Conservation (phyloP, 164 flowering plant species). For the Dillenia turbinata region DNA sequence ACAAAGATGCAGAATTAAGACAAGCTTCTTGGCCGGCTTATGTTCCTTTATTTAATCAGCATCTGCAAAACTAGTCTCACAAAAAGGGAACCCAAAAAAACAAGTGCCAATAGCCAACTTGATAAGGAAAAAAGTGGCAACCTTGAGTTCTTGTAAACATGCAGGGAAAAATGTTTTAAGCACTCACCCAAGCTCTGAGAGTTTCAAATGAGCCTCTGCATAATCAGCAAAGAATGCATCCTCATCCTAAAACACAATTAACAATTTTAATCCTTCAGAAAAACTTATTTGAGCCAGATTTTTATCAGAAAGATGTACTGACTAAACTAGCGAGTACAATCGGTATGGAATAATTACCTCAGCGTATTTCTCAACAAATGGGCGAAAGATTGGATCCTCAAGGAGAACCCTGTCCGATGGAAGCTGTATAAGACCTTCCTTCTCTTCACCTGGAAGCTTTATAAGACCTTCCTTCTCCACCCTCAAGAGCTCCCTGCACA, state of each 20-base stretch:
- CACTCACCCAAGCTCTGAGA: slow-evolving; percentile 20
- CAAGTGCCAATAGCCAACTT: not conserved
- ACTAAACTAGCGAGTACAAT: not conserved
- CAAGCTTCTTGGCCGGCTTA: no score
- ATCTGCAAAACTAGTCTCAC: not conserved
- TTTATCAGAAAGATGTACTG: not conserved
- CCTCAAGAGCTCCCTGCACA: slow-evolving; percentile 36
- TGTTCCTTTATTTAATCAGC: no score
- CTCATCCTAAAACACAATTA: slow-evolving; percentile 13
- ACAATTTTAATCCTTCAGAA: not conserved
- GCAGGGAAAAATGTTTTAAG: not conserved
- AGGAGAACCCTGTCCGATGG: slow-evolving; percentile 51
- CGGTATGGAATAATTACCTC: slow-evolving; percentile 22
- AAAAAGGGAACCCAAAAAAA: not conserved
- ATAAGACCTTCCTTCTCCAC: slow-evolving; percentile 52
- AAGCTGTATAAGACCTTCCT: slow-evolving; percentile 48
- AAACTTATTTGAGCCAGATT: not conserved
- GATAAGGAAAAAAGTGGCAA: no score
- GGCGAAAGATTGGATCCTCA: slow-evolving; percentile 45
- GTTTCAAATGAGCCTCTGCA: slow-evolving; percentile 18
- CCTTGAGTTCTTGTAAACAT: not conserved
- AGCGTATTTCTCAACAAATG: slow-evolving; percentile 52
- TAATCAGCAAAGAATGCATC: slow-evolving; percentile 21
- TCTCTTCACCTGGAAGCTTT: slow-evolving; percentile 49
- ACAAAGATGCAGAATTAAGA: no score